phyloP scores from a whole-genome alignment of 1,284 basidiomycete genomes.

The Phellinidium pouzarii region DNA sequence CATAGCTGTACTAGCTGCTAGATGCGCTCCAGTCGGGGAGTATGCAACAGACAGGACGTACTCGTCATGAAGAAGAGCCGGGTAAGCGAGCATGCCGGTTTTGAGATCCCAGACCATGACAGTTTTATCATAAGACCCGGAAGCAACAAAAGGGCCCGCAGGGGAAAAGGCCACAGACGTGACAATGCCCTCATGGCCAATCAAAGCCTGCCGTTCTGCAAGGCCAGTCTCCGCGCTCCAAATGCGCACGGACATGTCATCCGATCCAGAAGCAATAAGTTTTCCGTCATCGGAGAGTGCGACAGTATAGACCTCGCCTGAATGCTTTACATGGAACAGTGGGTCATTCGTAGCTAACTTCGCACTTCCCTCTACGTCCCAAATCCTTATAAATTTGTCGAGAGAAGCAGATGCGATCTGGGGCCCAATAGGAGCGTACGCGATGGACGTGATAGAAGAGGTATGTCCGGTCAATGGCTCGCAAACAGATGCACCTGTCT shows the following conservation, averaged over 20 bases:
- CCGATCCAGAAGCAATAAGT: slow-evolving; percentile 78
- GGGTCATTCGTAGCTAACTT: too few relatives aligned
- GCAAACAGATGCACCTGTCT: slow-evolving; percentile 44
- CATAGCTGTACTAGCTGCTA: slow-evolving; percentile 20
- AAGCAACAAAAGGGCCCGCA: slow-evolving; percentile 2
- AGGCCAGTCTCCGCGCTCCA: slow-evolving; percentile 47
- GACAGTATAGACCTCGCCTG: slow-evolving; percentile 64
- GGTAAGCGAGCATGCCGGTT: not conserved
- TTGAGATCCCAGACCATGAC: slow-evolving; percentile 13
- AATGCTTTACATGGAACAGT: too few relatives aligned
- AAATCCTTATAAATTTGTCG: not conserved
- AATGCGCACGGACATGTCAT: slow-evolving; percentile 89
- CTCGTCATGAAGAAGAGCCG: not conserved
- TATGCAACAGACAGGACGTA: slow-evolving; percentile 19
- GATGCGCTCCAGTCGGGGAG: slow-evolving; percentile 16
- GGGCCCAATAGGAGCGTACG: not conserved
- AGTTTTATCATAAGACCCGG: slow-evolving; percentile 15
- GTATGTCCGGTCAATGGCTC: not conserved
- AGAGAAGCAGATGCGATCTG: not conserved
- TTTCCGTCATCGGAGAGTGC: slow-evolving; percentile 75
- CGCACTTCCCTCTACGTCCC: not conserved
- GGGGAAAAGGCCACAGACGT: slow-evolving; percentile 10
- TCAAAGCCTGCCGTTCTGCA: not conserved
- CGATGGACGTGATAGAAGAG: not conserved
- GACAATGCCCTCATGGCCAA: slow-evolving; percentile 8